Evolutionary conservation across 2,329 filamentous ascomycete species (phyloP), one percentile per base, ranked within the genome.

Genomic region (Aspergillus costaricaensis): DNA sequence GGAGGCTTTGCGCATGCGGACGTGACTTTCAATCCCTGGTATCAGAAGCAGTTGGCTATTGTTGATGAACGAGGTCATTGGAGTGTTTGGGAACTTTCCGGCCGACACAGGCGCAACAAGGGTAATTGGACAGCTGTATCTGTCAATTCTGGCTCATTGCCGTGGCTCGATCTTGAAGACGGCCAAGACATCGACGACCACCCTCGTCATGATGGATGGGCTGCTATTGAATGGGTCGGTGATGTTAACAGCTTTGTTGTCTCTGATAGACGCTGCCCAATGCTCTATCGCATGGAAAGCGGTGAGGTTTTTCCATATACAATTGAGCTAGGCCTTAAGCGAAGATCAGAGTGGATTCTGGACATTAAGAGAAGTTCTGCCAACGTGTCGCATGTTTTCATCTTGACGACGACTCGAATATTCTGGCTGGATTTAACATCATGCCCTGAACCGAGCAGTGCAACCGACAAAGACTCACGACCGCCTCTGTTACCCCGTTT

Each of bases 11-110:
- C 80, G 3, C 84, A 86, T 69, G 80, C 80, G 1, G 80, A 87
- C 71, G 77, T 88, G 10, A 70, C 80, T 6, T 88, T 88, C 71
- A 86, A 88, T 66, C 85, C 85, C 4, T 84, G 82, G 76, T 83
- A 84, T 68, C 79, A 82, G 59, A 78, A 79, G n/a, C 82, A 86
- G 66, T 70, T 88, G 59, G 85, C 78, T 2, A 74, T 87, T 14
- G 71, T 87, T 19, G 84, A 88, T 68, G 77, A 79, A 48, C 65
- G 71, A 30, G 84, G 84, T 1, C 74, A 74, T 41, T 88, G 86
- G 86, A 81, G 76, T 56, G 69, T 87, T 41, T 80, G 75, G 81
- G 76, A 77, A 60, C 65, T 82, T 21, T 70, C 72, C 27, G 73
- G 75, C 47, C 70, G 72, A 32, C 61, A 68, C 48, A 70, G 69